phyloP scores from a whole-genome alignment of 805 yeast genomes.

The Candida odintsovae region DNA sequence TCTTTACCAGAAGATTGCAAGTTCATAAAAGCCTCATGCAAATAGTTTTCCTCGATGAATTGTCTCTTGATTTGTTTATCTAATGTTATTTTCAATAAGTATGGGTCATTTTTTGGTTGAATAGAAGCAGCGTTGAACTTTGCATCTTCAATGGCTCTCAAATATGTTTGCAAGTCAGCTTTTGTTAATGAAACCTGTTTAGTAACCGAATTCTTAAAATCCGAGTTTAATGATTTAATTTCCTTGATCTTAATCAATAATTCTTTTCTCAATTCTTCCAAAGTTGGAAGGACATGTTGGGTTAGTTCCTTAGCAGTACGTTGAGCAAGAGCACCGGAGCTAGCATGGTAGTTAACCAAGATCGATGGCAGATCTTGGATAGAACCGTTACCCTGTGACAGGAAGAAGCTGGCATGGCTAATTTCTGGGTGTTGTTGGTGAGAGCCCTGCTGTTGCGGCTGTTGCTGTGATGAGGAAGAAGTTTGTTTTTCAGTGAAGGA shows the following conservation, averaged over 20 bases:
- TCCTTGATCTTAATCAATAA: slow-evolving; percentile 80
- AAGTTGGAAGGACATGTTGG: slow-evolving; percentile 55
- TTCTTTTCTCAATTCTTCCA: slow-evolving; percentile 69
- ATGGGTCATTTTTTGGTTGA: slow-evolving; percentile 72
- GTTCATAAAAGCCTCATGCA: slow-evolving; percentile 85
- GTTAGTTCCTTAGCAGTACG: slow-evolving; percentile 55
- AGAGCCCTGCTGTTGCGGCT: neutral
- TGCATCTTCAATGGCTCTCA: slow-evolving; percentile 61
- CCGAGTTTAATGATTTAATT: slow-evolving; percentile 74
- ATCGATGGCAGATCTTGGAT: slow-evolving; percentile 77
- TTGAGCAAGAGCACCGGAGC: slow-evolving; percentile 53
- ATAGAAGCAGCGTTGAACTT: slow-evolving; percentile 37
- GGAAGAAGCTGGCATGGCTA: slow-evolving; percentile 41
- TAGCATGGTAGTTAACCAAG: slow-evolving; percentile 58
- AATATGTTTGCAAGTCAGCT: slow-evolving; percentile 44
- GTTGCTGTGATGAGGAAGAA: neutral
- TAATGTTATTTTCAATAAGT: slow-evolving; percentile 59
- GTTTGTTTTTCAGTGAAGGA: slow-evolving; percentile 16
- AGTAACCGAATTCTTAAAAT: slow-evolving; percentile 71
- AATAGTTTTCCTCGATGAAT: slow-evolving; percentile 74
- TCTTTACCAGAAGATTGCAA: slow-evolving; percentile 85
- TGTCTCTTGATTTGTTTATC: slow-evolving; percentile 78
- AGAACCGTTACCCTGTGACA: slow-evolving; percentile 75
- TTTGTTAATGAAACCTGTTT: slow-evolving; percentile 68
- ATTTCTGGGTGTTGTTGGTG: slow-evolving; percentile 18